A percentile compares a stretch with the other conserved stretches of the same genome.
Conservation (phyloP, 1,284 basidiomycete genomes). For the Austroboletus novae-zelandiae region DNA sequence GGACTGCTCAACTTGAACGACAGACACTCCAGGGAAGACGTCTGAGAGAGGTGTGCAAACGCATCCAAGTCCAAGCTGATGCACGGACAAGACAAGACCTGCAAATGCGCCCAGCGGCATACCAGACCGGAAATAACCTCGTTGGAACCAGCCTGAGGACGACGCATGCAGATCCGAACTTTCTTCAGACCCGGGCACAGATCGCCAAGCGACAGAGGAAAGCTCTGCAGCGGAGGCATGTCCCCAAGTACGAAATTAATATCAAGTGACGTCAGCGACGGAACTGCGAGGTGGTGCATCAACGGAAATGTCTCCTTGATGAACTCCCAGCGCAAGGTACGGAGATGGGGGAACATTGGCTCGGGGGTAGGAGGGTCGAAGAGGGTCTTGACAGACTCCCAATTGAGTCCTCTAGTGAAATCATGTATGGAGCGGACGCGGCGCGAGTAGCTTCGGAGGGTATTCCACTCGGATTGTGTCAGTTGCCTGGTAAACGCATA, state of each 20-base stretch:
- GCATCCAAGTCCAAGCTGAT: slow-evolving; percentile 12
- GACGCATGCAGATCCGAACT: slow-evolving; percentile 12
- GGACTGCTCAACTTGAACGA: slow-evolving; percentile 9
- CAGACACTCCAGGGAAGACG: slow-evolving; percentile 8
- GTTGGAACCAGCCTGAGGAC: slow-evolving; percentile 8
- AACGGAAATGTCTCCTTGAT: slow-evolving; percentile 15
- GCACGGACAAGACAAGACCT: slow-evolving; percentile 13
- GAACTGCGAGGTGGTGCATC: slow-evolving; percentile 15
- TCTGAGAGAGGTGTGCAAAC: slow-evolving; percentile 15
- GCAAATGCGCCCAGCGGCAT: slow-evolving; percentile 17
- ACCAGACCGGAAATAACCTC: slow-evolving; percentile 12
- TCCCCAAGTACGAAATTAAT: slow-evolving; percentile 20
- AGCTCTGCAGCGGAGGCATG: slow-evolving; percentile 15
- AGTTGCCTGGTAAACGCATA: slow-evolving; percentile 22
- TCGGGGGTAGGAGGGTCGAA: slow-evolving; percentile 17
- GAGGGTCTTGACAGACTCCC: slow-evolving; percentile 18
- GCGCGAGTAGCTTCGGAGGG: slow-evolving; percentile 14
- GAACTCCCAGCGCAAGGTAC: slow-evolving; percentile 21
- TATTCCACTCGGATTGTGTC: slow-evolving; percentile 11
- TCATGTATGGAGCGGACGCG: slow-evolving; percentile 20
- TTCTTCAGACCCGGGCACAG: slow-evolving; percentile 17
- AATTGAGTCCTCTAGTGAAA: slow-evolving; percentile 17
- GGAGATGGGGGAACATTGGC: slow-evolving; percentile 22
- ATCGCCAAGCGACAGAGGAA: slow-evolving; percentile 14
- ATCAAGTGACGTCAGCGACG: slow-evolving; percentile 19